Percentiles rank a stretch among this genome's conserved stretches.
phyloP scores from a whole-genome alignment of 2,329 filamentous ascomycete species.

The Lasiodiplodia gonubiensis region DNA sequence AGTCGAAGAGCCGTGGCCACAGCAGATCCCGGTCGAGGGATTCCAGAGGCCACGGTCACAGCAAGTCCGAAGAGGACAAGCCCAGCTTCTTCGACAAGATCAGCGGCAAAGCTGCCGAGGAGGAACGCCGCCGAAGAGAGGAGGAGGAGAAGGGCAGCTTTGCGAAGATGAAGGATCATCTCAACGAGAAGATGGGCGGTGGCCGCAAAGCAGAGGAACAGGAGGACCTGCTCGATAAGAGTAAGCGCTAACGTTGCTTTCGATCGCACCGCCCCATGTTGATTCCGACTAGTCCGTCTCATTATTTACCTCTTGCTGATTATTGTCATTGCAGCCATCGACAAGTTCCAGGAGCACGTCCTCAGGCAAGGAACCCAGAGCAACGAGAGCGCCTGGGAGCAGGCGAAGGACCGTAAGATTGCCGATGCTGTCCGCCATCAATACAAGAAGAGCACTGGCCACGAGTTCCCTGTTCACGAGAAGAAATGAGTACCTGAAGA shows the following conservation, averaged over 20 bases:
- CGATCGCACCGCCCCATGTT: background rate
- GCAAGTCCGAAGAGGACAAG: constrained; percentile 17
- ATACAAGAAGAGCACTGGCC: constrained; percentile 27
- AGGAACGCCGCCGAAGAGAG: constrained; percentile 20
- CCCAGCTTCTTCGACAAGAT: constrained; percentile 29
- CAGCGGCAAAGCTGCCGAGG: constrained; percentile 24
- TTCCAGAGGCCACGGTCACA: constrained; percentile 10
- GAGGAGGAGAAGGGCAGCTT: constrained; percentile 23
- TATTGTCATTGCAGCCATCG: constrained; percentile 27
- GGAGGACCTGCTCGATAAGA: constrained; percentile 28
- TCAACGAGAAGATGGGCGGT: constrained; percentile 26
- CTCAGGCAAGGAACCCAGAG: constrained; percentile 13
- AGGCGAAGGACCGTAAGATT: constrained; percentile 26
- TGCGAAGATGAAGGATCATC: constrained; percentile 21
- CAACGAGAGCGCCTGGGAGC: constrained; percentile 27
- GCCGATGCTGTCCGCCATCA: constrained; percentile 16
- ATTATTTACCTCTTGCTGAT: constrained; percentile 20
- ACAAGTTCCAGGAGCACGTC: constrained; percentile 28
- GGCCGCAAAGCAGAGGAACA: constrained; percentile 24
- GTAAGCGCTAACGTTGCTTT: constrained; percentile 10
- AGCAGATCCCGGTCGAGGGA: constrained; percentile 1
- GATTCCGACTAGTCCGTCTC: constrained; percentile 12
- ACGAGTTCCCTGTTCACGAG: constrained; percentile 26
- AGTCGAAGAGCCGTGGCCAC: constrained; percentile 4
- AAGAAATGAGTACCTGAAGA: constrained; percentile 9